These are phyloP conservation scores for Sambucus nigra DNA, from an alignment of 129 eudicot genomes.

Conservation along the genomic window DNA sequence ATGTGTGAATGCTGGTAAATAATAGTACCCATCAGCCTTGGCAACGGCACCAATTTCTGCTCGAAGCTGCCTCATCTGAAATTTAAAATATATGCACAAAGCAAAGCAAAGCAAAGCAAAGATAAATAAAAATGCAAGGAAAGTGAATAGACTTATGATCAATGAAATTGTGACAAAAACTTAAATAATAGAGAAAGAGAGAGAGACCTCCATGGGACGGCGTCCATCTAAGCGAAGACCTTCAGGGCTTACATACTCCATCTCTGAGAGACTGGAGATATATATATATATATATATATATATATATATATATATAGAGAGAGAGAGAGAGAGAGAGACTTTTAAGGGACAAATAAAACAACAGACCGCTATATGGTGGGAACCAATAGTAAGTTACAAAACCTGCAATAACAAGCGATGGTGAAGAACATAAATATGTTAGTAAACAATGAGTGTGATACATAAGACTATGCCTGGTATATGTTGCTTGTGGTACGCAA, in stretches of 20 bases:
- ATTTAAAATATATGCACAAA: neutral
- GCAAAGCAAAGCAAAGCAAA: neutral
- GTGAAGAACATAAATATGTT: too few relatives aligned
- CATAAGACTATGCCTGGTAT: too few relatives aligned
- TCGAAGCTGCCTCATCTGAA: constrained; percentile 88
- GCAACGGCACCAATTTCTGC: constrained; percentile 79
- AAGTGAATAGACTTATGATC: neutral
- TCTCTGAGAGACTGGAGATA: too few relatives aligned
- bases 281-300: too few relatives aligned
- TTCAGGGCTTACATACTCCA: constrained; percentile 97
- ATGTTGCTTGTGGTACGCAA: too few relatives aligned
- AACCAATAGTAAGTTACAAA: too few relatives aligned
- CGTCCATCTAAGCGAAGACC: constrained; percentile 92
- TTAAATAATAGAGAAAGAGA: neutral
- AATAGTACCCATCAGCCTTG: constrained; percentile 59
- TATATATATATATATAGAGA: too few relatives aligned
- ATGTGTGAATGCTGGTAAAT: neutral
- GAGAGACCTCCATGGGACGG: constrained; percentile 82
- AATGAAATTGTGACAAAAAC: neutral
- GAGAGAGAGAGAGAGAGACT: too few relatives aligned
- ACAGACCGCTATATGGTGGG: too few relatives aligned
- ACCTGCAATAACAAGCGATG: too few relatives aligned
- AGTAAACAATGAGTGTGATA: too few relatives aligned
- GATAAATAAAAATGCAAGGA: neutral
- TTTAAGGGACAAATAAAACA: too few relatives aligned